phyloP scores from a whole-genome alignment of 2,329 filamentous ascomycete genomes.

The Aspergillus puulaauensis region DNA sequence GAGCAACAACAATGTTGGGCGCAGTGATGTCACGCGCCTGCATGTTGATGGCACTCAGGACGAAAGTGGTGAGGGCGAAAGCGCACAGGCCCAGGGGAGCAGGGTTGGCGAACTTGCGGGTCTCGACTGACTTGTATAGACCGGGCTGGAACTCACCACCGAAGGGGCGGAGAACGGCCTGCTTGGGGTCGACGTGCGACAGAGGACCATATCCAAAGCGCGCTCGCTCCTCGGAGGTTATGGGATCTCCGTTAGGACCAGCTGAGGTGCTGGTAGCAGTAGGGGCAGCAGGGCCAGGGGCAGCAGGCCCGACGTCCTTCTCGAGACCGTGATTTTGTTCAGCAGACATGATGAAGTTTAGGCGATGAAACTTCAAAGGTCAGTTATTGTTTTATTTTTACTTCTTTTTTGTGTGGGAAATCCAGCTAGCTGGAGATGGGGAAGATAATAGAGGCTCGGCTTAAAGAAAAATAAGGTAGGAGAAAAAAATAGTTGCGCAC shows the following conservation, averaged over 20 bases:
- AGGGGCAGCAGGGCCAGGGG: not conserved
- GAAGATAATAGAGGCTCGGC: constrained; percentile 20
- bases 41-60: constrained; percentile 74
- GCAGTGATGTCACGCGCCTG: constrained; percentile 57
- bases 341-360: constrained; percentile 26
- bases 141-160: constrained; percentile 74
- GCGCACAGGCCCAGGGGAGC: constrained; percentile 73
- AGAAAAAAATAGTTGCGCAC: constrained; percentile 20
- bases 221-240: constrained; percentile 23
- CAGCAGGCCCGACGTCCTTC: constrained; percentile 29
- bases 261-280: not conserved
- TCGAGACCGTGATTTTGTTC: constrained; percentile 25
- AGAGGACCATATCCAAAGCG: constrained; percentile 54
- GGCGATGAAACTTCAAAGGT: constrained; percentile 1
- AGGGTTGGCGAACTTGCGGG: constrained; percentile 74
- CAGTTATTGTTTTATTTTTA: not conserved
- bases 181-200: constrained; percentile 48
- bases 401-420: constrained; percentile 5
- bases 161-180: constrained; percentile 58
- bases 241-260: not conserved
- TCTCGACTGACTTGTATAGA: constrained; percentile 62
- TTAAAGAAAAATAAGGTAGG: constrained; percentile 18
- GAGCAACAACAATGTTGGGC: constrained; percentile 67
- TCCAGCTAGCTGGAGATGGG: constrained; percentile 29
- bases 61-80: constrained; percentile 81